Evolutionary conservation across 805 yeast species (phyloP).

Genomic region (Wickerhamiella domercqiae): DNA sequence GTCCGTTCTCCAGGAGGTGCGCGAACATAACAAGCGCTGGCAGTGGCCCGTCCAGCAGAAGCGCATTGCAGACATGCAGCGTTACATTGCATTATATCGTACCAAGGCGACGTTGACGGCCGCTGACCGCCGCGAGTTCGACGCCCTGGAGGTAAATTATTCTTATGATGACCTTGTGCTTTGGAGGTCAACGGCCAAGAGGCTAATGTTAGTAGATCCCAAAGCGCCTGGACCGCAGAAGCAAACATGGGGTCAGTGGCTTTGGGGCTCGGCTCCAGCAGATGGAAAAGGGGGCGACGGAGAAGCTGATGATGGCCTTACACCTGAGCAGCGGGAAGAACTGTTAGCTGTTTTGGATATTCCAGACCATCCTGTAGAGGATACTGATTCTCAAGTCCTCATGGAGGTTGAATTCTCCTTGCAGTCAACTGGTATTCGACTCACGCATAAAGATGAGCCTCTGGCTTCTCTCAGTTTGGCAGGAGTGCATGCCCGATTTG

Average conservation of each 20-base stretch:
- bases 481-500: conserved; percentile 59
- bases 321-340: conserved; percentile 81
- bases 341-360: conserved; percentile 87
- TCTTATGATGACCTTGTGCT: conserved; percentile 69
- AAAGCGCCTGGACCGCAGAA: conserved; percentile 3
- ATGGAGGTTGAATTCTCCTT: conserved; percentile 53
- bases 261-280: conserved; percentile 13
- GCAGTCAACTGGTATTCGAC: conserved; percentile 60
- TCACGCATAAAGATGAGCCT: conserved; percentile 29
- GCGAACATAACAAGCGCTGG: conserved; percentile 66
- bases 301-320: conserved; percentile 27
- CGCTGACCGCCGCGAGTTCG: conserved; percentile 28
- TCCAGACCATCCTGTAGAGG: conserved; percentile 36
- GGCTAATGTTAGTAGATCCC: conserved; percentile 10
- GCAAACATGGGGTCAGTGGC: conserved; percentile 16
- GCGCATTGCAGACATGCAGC: conserved; percentile 56
- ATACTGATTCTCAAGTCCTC: conserved; percentile 30
- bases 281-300: conserved; percentile 1
- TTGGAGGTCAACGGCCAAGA: conserved; percentile 66
- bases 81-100: conserved; percentile 57
- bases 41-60: conserved; percentile 70
- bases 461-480: conserved; percentile 72
- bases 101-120: conserved; percentile 31
- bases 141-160: conserved; percentile 41
- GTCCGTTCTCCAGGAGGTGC: conserved; percentile 66